phyloP scores from a whole-genome alignment of 1,284 basidiomycete species.

The Fomitopsis pinicola region DNA sequence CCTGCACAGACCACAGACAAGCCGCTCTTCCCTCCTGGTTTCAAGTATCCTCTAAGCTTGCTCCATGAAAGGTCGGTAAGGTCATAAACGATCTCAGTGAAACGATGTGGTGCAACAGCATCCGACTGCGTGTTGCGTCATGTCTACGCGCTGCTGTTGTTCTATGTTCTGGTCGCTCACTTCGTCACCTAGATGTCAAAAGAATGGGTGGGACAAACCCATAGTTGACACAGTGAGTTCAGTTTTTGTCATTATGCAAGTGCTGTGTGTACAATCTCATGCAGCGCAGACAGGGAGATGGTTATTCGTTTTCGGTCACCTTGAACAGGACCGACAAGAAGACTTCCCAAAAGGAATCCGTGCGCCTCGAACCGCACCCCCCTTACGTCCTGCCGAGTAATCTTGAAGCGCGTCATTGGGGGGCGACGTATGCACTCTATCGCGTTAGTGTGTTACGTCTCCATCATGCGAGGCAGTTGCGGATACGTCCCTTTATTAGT shows the following conservation, averaged over 20 bases:
- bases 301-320: conserved; percentile 61
- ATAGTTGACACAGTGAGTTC: conserved; percentile 63
- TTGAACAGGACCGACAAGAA: conserved; percentile 67
- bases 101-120: too few species aligned
- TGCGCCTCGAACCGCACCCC: conserved; percentile 72
- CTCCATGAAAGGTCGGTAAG: conserved; percentile 65
- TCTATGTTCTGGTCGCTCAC: background rate
- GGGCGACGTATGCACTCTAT: conserved; percentile 84
- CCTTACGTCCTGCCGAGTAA: conserved; percentile 58
- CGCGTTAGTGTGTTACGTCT: conserved; percentile 52
- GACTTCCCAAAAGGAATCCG: conserved; percentile 61
- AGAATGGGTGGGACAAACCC: conserved; percentile 82
- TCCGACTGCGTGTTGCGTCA: background rate
- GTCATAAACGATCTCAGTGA: background rate
- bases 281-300: conserved; percentile 44
- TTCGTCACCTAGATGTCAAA: conserved; percentile 63
- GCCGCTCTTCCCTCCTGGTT: conserved; percentile 76
- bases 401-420: conserved; percentile 82
- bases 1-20: conserved; percentile 28
- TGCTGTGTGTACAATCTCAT: conserved; percentile 15
- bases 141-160: background rate
- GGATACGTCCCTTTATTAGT: conserved; percentile 37
- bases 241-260: background rate
- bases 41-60: conserved; percentile 74
- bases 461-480: background rate